Base-by-base conservation (phyloP, 2,329 filamentous ascomycete genomes). In the Fusarium praegraminearum region DNA sequence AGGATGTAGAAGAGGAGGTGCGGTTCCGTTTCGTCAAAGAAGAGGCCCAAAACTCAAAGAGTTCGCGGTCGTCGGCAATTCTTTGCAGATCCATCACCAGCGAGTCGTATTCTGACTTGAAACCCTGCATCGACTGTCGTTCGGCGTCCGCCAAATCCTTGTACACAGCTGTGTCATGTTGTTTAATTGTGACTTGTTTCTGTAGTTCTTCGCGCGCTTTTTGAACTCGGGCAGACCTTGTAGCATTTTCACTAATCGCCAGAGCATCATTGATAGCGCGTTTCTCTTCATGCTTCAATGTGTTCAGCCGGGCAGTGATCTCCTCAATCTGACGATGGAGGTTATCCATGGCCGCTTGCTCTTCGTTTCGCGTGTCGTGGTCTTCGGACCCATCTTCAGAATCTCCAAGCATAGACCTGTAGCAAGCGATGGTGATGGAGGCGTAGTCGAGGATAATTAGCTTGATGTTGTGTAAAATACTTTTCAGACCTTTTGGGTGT, bases 1-100 rank as follows among this genome's bases (percentile, higher is more conserved):
- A 9, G 8, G 69, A 65, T 41, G 66, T 43, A 35, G 62, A 49
- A 10, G 33, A 9, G 8, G 35, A 38, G 4, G 1, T 0, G 6
- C 35, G 18, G 7, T 40, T 54, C 3, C 67, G 69, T 52, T 69
- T 71, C 1, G 57, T 12, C 5, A 73, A 12, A 3, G 64, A 54
- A 0, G 64, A 59, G 4, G 55, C 47, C 72, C 72, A 74, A 54
- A 74, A 73, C 5, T 7, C 57, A 6, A 74, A 73, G 6, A 72
- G 52, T 30, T 73, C 69, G 15, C 71, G 66, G 24, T 74, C 26
- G 1, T 49, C 33, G 1, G 30, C 22, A 13, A 72, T 59, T n/a
- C 36, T n/a, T 32, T 56, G 2, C 15, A 61, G 30, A 20, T 56
- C 43, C 1, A 7, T 18, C 2, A 18, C 16, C 3, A 69, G n/a